phyloP scores from a whole-genome alignment of 1,284 basidiomycete species.

The Ceratobasidium sp. region DNA sequence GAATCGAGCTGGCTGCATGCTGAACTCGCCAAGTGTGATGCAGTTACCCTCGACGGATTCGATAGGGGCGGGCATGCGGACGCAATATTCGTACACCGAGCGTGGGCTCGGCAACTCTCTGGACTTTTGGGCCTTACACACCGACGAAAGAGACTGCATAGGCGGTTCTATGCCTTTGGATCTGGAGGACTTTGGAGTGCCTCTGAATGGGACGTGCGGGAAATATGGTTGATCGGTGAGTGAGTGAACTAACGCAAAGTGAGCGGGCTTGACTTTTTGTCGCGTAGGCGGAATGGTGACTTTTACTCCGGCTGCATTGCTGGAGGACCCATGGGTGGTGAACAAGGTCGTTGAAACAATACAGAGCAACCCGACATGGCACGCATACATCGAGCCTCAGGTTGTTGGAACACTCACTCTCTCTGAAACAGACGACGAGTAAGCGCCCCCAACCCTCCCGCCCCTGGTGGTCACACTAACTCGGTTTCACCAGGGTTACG shows the following conservation, averaged over 20 bases:
- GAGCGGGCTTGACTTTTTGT: neutral
- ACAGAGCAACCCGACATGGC: slow-evolving; percentile 25
- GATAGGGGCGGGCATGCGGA: slow-evolving; percentile 14
- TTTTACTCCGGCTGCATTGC: slow-evolving; percentile 30
- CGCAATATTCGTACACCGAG: slow-evolving; percentile 33
- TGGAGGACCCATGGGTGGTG: slow-evolving; percentile 31
- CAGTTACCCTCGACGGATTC: neutral
- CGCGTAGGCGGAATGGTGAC: slow-evolving; percentile 36
- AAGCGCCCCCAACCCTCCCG: neutral
- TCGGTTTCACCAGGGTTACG: neutral
- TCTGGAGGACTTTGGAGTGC: slow-evolving; percentile 26
- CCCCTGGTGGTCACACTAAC: neutral
- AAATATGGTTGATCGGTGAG: slow-evolving; percentile 36
- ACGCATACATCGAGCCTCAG: slow-evolving; percentile 38
- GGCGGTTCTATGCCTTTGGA: slow-evolving; percentile 31
- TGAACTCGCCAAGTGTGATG: slow-evolving; percentile 17
- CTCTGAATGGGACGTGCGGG: slow-evolving; percentile 28
- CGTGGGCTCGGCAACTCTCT: slow-evolving; percentile 6
- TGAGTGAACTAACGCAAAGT: neutral
- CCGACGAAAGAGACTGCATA: neutral
- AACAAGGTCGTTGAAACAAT: slow-evolving; percentile 13
- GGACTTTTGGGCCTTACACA: slow-evolving; percentile 15
- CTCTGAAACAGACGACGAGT: slow-evolving; percentile 8
- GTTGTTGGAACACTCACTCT: slow-evolving; percentile 6
- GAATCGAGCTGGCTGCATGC: slow-evolving; percentile 16